Base-by-base conservation (phyloP, 2,329 filamentous ascomycete species). In the Penicillium hesseltinei region DNA sequence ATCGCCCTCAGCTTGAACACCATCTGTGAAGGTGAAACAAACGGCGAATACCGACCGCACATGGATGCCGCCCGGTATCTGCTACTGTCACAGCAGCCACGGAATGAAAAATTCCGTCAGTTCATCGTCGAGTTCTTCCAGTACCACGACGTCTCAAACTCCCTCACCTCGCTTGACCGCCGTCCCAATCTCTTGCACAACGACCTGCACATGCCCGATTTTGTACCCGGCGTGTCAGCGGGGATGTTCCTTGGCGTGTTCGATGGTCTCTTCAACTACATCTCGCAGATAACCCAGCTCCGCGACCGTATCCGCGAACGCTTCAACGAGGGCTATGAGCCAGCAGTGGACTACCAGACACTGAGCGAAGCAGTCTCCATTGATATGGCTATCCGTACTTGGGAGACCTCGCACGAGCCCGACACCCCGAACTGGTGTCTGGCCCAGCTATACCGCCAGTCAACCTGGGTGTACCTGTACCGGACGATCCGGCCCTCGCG, bases 91-190 rank as follows among this genome's bases (percentile, higher is more conserved):
- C 78, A 82, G 54, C 86, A 69, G 79, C 88, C 51, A 69, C 84
- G 69, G 77, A 92, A 81, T 75, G 78, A 86, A 21, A 84, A 86
- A 23, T 91, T 94, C 69, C 87, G 88, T 61, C 87, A 90, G 50
- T 86, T 88, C 64, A 84, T 87, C 57, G 79, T 85, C 59, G 85
- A 88, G 71, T 93, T 95, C 75, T 93, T 95, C 73, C 88, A 92
- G 70, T 96, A 94, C 67, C 90, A 94, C 71, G 83, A 84, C 68
- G 81, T 85, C 42, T 82, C 81, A 21, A 84, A 82, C 61, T 79
- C 82, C 17, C 77, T 86, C 51, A 86, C 84, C 7, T 81, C 80
- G 3, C 69, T 84, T 25, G 79, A 82, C 56, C 78, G 81, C 48
- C 78, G 79, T 13, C 80, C 80, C 6, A 73, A 82, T n/a, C 76